Conservation (phyloP, 1,284 basidiomycete species). For the Heterobasidion annosum region DNA sequence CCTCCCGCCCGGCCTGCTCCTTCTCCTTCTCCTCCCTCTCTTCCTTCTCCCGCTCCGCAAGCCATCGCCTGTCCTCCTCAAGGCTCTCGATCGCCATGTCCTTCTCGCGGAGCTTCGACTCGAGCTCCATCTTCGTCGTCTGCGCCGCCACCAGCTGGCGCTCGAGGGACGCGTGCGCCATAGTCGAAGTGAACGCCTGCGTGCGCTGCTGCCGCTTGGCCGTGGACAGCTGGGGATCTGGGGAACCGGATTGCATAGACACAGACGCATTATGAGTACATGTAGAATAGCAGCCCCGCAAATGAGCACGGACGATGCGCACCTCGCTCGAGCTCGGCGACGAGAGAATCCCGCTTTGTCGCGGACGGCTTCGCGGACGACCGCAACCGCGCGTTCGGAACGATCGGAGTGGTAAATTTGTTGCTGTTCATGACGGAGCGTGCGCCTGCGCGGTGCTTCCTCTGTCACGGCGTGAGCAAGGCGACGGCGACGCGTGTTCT, state of each 20-base stretch:
- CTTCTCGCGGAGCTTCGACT: slow-evolving; percentile 54
- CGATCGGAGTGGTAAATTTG: slow-evolving; percentile 20
- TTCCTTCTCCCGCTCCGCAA: slow-evolving; percentile 48
- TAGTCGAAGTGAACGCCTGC: slow-evolving; percentile 47
- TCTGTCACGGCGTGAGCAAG: too few species aligned
- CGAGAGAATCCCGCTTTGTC: slow-evolving; percentile 49
- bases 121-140: slow-evolving; percentile 48
- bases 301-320: slow-evolving; percentile 9
- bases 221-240: slow-evolving; percentile 51
- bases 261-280: slow-evolving; percentile 3
- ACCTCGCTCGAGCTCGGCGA: slow-evolving; percentile 61
- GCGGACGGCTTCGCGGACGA: slow-evolving; percentile 17
- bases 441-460: too few species aligned
- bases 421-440: slow-evolving; percentile 4
- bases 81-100: slow-evolving; percentile 46
- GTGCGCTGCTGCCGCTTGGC: slow-evolving; percentile 54
- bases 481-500: too few species aligned
- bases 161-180: slow-evolving; percentile 51
- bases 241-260: too few species aligned
- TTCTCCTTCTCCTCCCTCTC: slow-evolving; percentile 53
- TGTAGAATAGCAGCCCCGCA: not conserved
- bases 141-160: slow-evolving; percentile 50
- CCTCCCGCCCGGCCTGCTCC: slow-evolving; percentile 34
- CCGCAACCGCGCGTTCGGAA: slow-evolving; percentile 10
- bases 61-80: slow-evolving; percentile 55